Percentiles rank a stretch among this genome's conserved stretches.
phyloP scores from a whole-genome alignment of 176 grass and related monocot species.

The Lolium perenne region DNA sequence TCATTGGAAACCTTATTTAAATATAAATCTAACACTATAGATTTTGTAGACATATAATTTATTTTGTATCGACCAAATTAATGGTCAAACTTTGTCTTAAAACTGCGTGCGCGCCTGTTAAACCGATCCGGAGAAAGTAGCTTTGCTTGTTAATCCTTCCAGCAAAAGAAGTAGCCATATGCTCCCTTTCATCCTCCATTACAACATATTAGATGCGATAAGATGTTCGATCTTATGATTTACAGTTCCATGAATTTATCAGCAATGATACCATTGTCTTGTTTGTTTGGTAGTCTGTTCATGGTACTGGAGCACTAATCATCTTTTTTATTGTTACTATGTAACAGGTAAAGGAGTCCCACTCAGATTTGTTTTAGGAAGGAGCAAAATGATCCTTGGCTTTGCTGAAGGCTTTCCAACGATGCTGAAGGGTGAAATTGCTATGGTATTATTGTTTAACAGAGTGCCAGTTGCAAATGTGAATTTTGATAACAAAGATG shows the following conservation, averaged over 20 bases:
- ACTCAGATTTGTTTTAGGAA: constrained; percentile 83
- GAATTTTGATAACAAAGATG: not conserved
- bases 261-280: constrained; percentile 12
- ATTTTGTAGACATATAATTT: too few relatives aligned
- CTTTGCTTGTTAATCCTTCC: not conserved
- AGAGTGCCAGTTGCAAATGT: constrained; percentile 24
- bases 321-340: constrained; percentile 34
- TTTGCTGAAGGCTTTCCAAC: constrained; percentile 92
- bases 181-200: not conserved
- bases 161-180: not conserved
- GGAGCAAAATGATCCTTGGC: constrained; percentile 96
- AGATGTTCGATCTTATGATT: constrained; percentile 18
- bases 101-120: too few relatives aligned
- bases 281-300: constrained; percentile 20
- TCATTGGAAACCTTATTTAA: too few relatives aligned
- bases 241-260: not conserved
- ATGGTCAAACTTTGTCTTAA: too few relatives aligned
- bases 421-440: constrained; percentile 88
- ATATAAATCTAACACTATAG: too few relatives aligned
- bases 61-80: too few relatives aligned
- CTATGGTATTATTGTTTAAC: constrained; percentile 72
- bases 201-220: not conserved
- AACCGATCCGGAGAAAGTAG: too few relatives aligned
- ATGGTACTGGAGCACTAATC: constrained; percentile 14
- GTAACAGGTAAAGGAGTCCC: constrained; percentile 85